phyloP scores from a whole-genome alignment of 805 yeast species.

The Cyberlindnera amylophila region DNA sequence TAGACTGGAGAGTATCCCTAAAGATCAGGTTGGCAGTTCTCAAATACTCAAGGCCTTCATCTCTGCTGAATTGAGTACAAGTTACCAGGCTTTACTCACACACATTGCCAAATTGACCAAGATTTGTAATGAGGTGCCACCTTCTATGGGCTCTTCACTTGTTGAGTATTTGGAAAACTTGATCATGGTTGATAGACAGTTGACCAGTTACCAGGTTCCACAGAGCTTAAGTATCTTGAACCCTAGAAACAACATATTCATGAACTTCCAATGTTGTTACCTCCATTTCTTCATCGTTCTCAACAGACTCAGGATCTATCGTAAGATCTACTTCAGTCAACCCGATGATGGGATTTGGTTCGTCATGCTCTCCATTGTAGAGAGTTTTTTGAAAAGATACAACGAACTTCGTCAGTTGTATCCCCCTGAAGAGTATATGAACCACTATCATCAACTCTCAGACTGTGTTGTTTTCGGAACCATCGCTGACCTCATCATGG shows the following conservation, averaged over 20 bases:
- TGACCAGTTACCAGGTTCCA: slow-evolving; percentile 19
- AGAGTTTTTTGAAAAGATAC: slow-evolving; percentile 21
- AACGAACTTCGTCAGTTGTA: slow-evolving; percentile 15
- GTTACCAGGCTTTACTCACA: slow-evolving; percentile 18
- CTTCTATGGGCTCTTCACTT: slow-evolving; percentile 8
- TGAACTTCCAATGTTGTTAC: slow-evolving; percentile 20
- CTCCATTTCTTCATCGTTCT: slow-evolving; percentile 15
- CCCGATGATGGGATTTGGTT: slow-evolving; percentile 20
- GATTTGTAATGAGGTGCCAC: slow-evolving; percentile 20
- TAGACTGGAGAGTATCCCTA: slow-evolving; percentile 13
- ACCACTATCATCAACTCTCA: slow-evolving; percentile 14
- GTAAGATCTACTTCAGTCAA: slow-evolving; percentile 14
- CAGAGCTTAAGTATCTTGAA: slow-evolving; percentile 11
- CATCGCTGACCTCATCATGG: slow-evolving; percentile 12
- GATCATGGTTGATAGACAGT: slow-evolving; percentile 21
- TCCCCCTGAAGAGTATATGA: slow-evolving; percentile 14
- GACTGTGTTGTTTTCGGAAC: slow-evolving; percentile 15
- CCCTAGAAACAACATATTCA: slow-evolving; percentile 15
- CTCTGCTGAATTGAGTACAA: slow-evolving; percentile 18
- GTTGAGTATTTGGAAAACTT: slow-evolving; percentile 18
- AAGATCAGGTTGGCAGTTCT: slow-evolving; percentile 12
- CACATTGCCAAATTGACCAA: slow-evolving; percentile 22
- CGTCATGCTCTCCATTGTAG: slow-evolving; percentile 22
- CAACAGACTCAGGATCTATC: slow-evolving; percentile 18
- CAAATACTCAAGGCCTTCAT: slow-evolving; percentile 24